Base-by-base conservation (phyloP, 2,329 filamentous ascomycete species). In the Clonostachys byssicola region DNA sequence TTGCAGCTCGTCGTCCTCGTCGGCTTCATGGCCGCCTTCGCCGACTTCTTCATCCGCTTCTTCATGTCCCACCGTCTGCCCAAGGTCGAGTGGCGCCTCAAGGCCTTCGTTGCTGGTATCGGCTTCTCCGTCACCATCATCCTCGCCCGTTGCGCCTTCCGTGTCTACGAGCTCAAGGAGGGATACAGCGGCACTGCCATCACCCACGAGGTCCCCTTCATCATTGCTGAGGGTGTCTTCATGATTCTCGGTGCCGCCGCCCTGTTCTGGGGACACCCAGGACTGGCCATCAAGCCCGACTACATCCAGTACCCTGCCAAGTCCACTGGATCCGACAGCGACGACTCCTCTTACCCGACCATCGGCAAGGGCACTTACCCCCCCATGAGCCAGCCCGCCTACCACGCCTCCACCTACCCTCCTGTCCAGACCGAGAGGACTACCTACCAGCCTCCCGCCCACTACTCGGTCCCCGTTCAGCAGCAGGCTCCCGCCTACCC, bases 81-180 rank as follows among this genome's bases (percentile, higher is more conserved):
- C 18, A 39, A 46, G 51, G 55, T 63, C 9, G 51, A 49, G 42
- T 62, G 59, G 56, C 60, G 67, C 12, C 49, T 64, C 53, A 57
- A 52, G 12, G 40, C 59, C 49, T 87, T 86, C 60, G 66, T 83
- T 42, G 48, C 59, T n/a, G 78, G 75, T 40, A 66, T 86, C 23
- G 58, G 65, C 1, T 55, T 77, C 9, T 72, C 83, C 10, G 80
- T 81, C 34, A 42, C 85, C 7, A 71, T 78, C 42, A 81, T 88
- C 56, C 74, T 87, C 42, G 72, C 78, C 20, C 73, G 85, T 41
- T 85, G 80, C 55, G 72, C 78, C 45, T 88, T 81, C 62, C 78
- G 85, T 49, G 80, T 86, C 35, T 78, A 77, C 6, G 85, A 89
- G 70, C 66, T 89, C 46, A 76, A 73, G 51, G 74, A 83, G 34